A percentile compares a stretch with the other conserved stretches of the same genome.
Conservation (phyloP, 106 monocot species). For the Ottelia alismoides region DNA sequence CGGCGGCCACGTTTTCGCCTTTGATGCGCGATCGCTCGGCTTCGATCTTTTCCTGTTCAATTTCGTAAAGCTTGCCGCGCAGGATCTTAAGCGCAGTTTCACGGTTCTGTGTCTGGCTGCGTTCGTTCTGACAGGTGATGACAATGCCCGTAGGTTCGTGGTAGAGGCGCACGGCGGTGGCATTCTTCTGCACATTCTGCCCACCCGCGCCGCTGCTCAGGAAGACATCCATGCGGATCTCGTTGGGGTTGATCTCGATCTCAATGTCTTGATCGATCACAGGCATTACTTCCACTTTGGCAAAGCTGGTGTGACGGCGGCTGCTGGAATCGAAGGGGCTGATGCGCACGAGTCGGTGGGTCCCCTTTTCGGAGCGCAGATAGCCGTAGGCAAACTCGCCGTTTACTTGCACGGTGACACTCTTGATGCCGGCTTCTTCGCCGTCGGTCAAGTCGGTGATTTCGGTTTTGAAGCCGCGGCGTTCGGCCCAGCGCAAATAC, state of each 20-base stretch:
- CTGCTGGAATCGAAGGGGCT: not conserved
- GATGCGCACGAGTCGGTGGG: not conserved
- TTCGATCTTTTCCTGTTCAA: not conserved
- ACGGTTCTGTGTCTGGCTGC: not conserved
- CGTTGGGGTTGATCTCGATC: not conserved
- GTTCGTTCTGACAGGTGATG: not conserved
- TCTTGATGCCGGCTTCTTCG: no score
- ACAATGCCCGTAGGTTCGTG: not conserved
- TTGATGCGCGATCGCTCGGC: not conserved
- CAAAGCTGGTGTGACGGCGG: not conserved
- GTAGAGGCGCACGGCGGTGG: not conserved
- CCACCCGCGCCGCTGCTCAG: no score
- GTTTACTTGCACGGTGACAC: no score
- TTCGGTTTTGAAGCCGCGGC: no score
- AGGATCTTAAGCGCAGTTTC: not conserved
- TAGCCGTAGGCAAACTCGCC: not conserved
- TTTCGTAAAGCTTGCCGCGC: not conserved
- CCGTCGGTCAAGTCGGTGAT: no score
- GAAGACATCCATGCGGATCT: not conserved
- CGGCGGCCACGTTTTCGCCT: no score
- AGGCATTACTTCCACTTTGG: not conserved
- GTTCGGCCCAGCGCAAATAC: no score
- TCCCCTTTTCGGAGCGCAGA: not conserved
- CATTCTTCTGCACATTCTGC: not conserved
- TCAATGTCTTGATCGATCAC: not conserved